phyloP scores from a whole-genome alignment of 2,329 filamentous ascomycete genomes.

The Drechslerella dactyloides region DNA sequence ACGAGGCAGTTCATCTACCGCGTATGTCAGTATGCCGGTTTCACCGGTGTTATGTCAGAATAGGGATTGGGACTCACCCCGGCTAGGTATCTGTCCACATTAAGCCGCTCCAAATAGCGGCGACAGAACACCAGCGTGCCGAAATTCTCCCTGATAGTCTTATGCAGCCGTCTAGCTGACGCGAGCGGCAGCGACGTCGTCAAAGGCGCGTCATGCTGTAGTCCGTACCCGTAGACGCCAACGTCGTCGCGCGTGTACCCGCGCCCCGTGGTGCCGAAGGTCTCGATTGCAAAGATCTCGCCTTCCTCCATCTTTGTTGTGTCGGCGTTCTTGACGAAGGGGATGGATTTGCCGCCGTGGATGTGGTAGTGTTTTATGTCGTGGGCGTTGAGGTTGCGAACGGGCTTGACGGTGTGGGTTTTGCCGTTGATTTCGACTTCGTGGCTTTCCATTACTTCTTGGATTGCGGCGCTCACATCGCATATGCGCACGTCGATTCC shows the following conservation, averaged over 20 bases:
- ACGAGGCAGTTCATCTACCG: constrained; percentile 42
- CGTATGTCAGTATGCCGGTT: constrained; percentile 73
- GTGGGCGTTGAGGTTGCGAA: constrained; percentile 86
- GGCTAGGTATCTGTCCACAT: constrained; percentile 90
- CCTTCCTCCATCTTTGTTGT: constrained; percentile 97
- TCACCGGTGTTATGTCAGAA: constrained; percentile 69
- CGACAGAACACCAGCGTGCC: constrained; percentile 88
- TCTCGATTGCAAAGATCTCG: constrained; percentile 93
- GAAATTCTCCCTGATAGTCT: constrained; percentile 93
- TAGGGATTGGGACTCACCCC: constrained; percentile 60
- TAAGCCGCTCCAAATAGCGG: constrained; percentile 87
- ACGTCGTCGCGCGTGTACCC: constrained; percentile 86
- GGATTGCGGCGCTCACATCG: constrained; percentile 81
- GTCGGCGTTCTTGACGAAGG: constrained; percentile 82
- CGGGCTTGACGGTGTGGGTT: constrained; percentile 80
- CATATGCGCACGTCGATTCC: constrained; percentile 89
- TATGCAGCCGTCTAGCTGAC: constrained; percentile 83
- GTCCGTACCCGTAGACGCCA: constrained; percentile 86
- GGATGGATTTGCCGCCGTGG: constrained; percentile 90
- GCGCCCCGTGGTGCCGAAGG: constrained; percentile 87
- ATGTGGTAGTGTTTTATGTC: constrained; percentile 84
- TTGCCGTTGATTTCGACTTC: constrained; percentile 82
- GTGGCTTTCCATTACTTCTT: constrained; percentile 92
- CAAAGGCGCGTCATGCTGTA: constrained; percentile 68
- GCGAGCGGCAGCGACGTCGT: constrained; percentile 67